Evolutionary conservation across 768 basidiomycete species (phyloP).

Genomic region (Mycena polygramma): DNA sequence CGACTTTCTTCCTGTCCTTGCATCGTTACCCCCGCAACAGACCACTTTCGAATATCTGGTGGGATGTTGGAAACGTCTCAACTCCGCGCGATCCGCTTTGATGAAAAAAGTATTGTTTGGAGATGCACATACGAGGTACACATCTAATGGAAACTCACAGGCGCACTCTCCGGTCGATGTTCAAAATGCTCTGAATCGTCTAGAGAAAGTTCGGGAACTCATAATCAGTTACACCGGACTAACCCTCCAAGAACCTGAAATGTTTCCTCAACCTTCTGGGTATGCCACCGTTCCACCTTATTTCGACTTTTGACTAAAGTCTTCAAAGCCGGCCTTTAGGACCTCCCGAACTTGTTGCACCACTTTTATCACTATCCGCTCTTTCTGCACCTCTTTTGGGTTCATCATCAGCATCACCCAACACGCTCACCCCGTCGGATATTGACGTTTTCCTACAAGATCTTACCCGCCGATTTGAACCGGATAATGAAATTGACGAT

Average conservation of each 20-base stretch:
- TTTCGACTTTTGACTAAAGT: constrained; percentile 11
- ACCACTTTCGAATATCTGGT: constrained; percentile 92
- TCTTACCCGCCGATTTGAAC: constrained; percentile 83
- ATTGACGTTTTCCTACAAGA: constrained; percentile 88
- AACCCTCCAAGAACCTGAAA: constrained; percentile 90
- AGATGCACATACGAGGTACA: background rate
- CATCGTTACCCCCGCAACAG: constrained; percentile 81
- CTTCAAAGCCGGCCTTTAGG: constrained; percentile 75
- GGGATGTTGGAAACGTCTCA: constrained; percentile 92
- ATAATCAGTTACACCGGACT: constrained; percentile 92
- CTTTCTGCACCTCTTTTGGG: constrained; percentile 75
- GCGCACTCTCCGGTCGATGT: constrained; percentile 73
- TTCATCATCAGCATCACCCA: constrained; percentile 57
- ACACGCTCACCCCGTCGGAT: constrained; percentile 73
- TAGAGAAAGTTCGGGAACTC: constrained; percentile 85
- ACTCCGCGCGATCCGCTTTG: constrained; percentile 64
- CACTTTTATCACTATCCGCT: constrained; percentile 82
- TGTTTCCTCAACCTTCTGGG: constrained; percentile 93
- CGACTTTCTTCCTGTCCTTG: constrained; percentile 80
- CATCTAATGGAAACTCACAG: constrained; percentile 46
- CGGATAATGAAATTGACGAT: constrained; percentile 80
- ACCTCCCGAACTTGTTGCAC: constrained; percentile 81
- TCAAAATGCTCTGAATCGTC: constrained; percentile 68
- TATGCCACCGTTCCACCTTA: constrained; percentile 49
- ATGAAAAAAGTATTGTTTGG: constrained; percentile 65